Percentiles rank a stretch among this genome's conserved stretches.
phyloP scores from a whole-genome alignment of 805 yeast genomes.

The Hanseniaspora osmophila region DNA sequence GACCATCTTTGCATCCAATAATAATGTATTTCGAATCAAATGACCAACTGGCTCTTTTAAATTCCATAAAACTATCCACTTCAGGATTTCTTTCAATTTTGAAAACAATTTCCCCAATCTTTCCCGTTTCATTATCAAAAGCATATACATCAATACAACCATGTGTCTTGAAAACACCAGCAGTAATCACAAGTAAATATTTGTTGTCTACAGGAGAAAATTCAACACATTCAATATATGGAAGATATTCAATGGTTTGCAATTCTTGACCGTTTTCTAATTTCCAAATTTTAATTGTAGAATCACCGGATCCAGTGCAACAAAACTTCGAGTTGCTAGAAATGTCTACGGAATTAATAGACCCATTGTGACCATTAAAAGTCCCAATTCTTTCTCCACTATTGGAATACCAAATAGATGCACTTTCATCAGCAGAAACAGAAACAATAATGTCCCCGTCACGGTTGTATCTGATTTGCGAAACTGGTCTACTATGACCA shows the following conservation, averaged over 20 bases:
- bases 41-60: conserved; percentile 45
- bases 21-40: conserved; percentile 59
- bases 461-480: conserved; percentile 87
- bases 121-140: conserved; percentile 29
- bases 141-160: conserved; percentile 70
- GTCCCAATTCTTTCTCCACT: conserved; percentile 97
- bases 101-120: conserved; percentile 18
- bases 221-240: conserved; percentile 57
- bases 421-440: conserved; percentile 80
- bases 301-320: conserved; percentile 86
- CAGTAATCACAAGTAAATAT: conserved; percentile 46
- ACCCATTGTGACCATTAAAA: conserved; percentile 77
- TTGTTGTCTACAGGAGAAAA: conserved; percentile 60
- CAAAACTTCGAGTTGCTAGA: conserved; percentile 54
- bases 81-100: conserved; percentile 1
- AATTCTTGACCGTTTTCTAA: conserved; percentile 65
- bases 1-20: conserved; percentile 83
- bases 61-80: conserved; percentile 1
- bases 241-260: conserved; percentile 41
- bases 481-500: conserved; percentile 96
- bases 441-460: conserved; percentile 92
- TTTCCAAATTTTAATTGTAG: conserved; percentile 72
- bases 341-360: conserved; percentile 87
- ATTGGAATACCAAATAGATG: conserved; percentile 84
- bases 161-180: conserved; percentile 16